Base-by-base conservation (phyloP, 257 asterid genomes). In the Nicotiana benthamiana region DNA sequence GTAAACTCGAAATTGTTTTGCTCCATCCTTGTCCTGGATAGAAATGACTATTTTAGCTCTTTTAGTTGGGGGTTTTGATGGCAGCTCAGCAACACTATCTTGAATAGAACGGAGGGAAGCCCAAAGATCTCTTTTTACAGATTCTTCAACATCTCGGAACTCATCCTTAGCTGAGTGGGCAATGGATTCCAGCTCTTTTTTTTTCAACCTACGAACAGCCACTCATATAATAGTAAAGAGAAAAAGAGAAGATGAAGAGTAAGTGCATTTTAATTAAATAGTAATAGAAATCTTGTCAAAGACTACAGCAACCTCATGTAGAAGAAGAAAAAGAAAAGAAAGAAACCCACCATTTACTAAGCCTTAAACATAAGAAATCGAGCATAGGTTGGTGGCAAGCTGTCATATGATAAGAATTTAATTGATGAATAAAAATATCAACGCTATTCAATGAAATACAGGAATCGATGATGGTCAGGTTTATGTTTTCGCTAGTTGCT, bases 131-230 rank as follows among this genome's bases (percentile, higher is more conserved):
- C 67, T 86, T 80, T 75, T 84, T 24, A 80, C 84, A 52, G 82
- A 77, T 80, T 86, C 89, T 79, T 84, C 82, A 64, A 79, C 82
- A 79, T 79, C 77, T 79, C 82, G 82, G 61, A 79, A 62, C 82
- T 46, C 82, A 43, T 79, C 65, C 64, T 79, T 92, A 51, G 95
- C 92, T 12, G 93, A 91, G 84, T 83, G 84, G 59, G 94, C 93
- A 82, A 90, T 74, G 75, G 92, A 85, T 84, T 88, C 96, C 92
- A 94, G 80, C 86, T 96, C 98, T 92, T 85, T 85, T 89, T 80
- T 92, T 82, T 91, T 91, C 82, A 90, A 88, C 90, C 99, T 93
- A 87, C 15, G 76, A 82, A 80, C 40, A 82, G 17, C 75, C 64
- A 79, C 26, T 18, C 68, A 74, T 11, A 89, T 11, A 87, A 79